Evolutionary conservation across 1,284 basidiomycete species (phyloP).

Genomic region (Volvariella surrecta): DNA sequence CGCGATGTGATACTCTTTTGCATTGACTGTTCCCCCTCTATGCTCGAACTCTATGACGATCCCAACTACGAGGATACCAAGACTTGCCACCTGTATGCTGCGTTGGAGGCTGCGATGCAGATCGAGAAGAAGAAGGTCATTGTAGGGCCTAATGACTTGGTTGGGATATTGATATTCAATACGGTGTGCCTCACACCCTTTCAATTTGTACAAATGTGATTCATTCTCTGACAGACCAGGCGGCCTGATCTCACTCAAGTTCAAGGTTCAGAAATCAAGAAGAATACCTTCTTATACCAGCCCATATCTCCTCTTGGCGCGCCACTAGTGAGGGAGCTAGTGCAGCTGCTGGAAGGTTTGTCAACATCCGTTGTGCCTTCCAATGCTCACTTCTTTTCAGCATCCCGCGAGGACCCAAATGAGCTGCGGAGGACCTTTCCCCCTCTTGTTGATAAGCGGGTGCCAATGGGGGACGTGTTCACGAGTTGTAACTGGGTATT

Average conservation of each 20-base stretch:
- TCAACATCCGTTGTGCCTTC: slow-evolving; percentile 6
- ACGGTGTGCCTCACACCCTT: slow-evolving; percentile 52
- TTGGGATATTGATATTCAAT: slow-evolving; percentile 90
- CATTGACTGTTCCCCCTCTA: slow-evolving; percentile 87
- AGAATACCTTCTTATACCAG: slow-evolving; percentile 69
- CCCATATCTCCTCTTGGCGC: slow-evolving; percentile 74
- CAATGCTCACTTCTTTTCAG: slow-evolving; percentile 22
- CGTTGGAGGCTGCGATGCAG: slow-evolving; percentile 76
- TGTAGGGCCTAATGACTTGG: slow-evolving; percentile 78
- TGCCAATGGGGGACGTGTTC: slow-evolving; percentile 79
- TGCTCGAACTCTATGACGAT: slow-evolving; percentile 69
- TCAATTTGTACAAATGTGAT: neutral
- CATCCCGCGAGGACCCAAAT: slow-evolving; percentile 46
- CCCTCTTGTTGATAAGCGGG: slow-evolving; percentile 41
- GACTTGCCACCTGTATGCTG: slow-evolving; percentile 58
- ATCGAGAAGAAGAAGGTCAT: slow-evolving; percentile 88
- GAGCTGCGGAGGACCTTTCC: slow-evolving; percentile 53
- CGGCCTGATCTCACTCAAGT: slow-evolving; percentile 35
- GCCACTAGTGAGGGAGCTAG: slow-evolving; percentile 69
- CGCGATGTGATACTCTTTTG: slow-evolving; percentile 86
- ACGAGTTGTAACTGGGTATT: slow-evolving; percentile 83
- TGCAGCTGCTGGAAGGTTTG: slow-evolving; percentile 62
- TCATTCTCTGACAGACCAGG: slow-evolving; percentile 29
- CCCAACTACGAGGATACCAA: slow-evolving; percentile 50
- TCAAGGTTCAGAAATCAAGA: slow-evolving; percentile 68